Percentiles rank a stretch among this genome's conserved stretches.
Conservation (phyloP, 2,329 filamentous ascomycete species). For the Fusarium sp. region DNA sequence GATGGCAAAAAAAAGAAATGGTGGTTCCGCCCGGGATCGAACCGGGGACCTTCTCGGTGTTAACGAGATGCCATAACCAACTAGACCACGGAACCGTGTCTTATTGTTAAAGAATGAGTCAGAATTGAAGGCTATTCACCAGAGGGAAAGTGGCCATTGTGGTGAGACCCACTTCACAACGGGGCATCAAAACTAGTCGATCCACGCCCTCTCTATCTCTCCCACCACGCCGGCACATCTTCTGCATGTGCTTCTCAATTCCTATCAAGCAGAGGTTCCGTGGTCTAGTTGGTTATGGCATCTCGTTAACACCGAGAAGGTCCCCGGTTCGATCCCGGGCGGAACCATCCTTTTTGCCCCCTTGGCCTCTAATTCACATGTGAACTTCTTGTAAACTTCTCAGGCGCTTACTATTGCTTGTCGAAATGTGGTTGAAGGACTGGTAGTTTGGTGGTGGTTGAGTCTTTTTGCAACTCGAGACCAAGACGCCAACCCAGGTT, state of each 20-base stretch:
- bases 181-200: neutral
- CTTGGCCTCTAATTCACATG: neutral
- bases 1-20: constrained; percentile 17
- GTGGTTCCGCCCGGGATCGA: constrained; percentile 42
- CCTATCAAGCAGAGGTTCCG: constrained; percentile 23
- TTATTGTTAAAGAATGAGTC: neutral
- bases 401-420: neutral
- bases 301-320: constrained; percentile 43
- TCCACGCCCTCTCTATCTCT: neutral
- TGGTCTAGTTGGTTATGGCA: constrained; percentile 44
- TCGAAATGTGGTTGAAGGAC: neutral
- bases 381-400: neutral
- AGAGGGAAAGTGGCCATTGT: neutral
- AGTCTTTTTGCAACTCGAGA: neutral
- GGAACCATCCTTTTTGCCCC: constrained; percentile 29
- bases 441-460: neutral
- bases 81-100: constrained; percentile 40
- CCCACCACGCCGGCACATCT: neutral
- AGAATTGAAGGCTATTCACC: neutral
- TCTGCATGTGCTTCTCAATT: neutral
- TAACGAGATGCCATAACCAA: constrained; percentile 43
- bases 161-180: neutral
- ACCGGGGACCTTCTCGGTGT: constrained; percentile 45
- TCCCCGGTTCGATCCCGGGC: constrained; percentile 43
- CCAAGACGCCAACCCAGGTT: neutral